Evolutionary conservation across 1,284 basidiomycete species (phyloP), one percentile per base, ranked within the genome.

Genomic region (Ustilago bromivora): DNA sequence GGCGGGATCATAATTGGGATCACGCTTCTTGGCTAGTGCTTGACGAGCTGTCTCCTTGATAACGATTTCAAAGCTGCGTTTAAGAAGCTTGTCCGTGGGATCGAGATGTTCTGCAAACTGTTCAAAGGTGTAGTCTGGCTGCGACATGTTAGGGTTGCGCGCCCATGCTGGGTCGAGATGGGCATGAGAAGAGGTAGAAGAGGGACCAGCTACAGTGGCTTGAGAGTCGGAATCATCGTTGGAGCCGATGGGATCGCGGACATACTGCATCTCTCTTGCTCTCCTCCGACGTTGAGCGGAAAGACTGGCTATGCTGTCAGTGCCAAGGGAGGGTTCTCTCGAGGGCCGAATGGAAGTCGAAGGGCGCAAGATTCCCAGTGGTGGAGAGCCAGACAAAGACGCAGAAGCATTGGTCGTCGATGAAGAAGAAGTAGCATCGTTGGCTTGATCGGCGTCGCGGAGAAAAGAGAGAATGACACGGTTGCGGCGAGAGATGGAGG

Each of bases 11-110:
- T 41, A 51, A 15, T 47, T 19, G 4, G 58, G 58, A 51, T 65
- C 66, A 23, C 66, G 63, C 23, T 71, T 75, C 34, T 56, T 67
- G 34, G 62, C 72, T 4, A 78, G 72, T 0, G 76, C 72, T n/a
- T 78, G 68, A 12, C 72, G 72, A 6, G 73, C 70, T 3, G 76
- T 78, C 56, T 78, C 70, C 46, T 70, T 79, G 75, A 79, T 73
- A 35, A 79, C 56, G 58, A 79, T 70, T 41, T 79, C 78, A 23
- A 70, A 62, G 64, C 73, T 68, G 34, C 71, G 66, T 38, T 74
- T 71, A 13, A 79, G 57, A 9, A 76, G 60, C 38, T 76, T 76
- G 56, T 78, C 72, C 53, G 69, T 57, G 5, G 69, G 71, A 41
- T 80, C 76, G 32, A 80, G 72, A 31, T 80, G 58, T 31, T 78